These are phyloP conservation scores for Trapa bicornis DNA, from an alignment of 345 rosid species.

Conservation along the genomic window DNA sequence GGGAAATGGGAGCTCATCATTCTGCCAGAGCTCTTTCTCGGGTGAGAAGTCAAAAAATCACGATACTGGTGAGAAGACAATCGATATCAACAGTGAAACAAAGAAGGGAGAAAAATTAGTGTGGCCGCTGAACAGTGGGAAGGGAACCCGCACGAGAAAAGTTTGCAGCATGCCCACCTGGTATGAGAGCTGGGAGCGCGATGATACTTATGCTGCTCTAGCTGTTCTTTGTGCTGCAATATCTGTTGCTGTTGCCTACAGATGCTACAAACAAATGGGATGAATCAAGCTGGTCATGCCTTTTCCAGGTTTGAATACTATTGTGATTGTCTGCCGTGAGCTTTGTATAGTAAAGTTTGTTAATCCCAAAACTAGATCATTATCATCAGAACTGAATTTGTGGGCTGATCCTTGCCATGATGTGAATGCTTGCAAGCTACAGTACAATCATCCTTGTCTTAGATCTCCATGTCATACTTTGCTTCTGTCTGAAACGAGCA, in stretches of 20 bases:
- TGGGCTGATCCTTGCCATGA: neutral
- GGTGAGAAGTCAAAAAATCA: slow-evolving; percentile 14
- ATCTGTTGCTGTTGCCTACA: slow-evolving; percentile 66
- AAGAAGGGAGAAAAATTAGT: slow-evolving; percentile 27
- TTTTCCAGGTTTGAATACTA: too few relatives aligned
- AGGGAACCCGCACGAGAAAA: slow-evolving; percentile 24
- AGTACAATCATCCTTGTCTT: too few relatives aligned
- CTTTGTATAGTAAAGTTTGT: neutral
- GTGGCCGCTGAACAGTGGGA: slow-evolving; percentile 25
- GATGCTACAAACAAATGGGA: slow-evolving; percentile 45
- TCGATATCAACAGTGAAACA: slow-evolving; percentile 27
- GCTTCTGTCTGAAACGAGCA: too few relatives aligned
- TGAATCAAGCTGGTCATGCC: neutral
- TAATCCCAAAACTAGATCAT: neutral
- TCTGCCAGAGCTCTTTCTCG: slow-evolving; percentile 28
- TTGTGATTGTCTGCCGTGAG: neutral
- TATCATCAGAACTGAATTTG: neutral
- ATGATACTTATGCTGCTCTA: slow-evolving; percentile 72
- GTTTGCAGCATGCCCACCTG: slow-evolving; percentile 47
- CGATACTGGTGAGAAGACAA: slow-evolving; percentile 13
- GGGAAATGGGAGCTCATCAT: slow-evolving; percentile 42
- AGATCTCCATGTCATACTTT: too few relatives aligned
- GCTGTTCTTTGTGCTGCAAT: slow-evolving; percentile 69
- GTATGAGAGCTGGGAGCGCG: slow-evolving; percentile 80
- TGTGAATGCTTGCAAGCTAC: too few relatives aligned